Conservation (phyloP, 208 protist genomes). For the Acanthamoeba castellanii region DNA sequence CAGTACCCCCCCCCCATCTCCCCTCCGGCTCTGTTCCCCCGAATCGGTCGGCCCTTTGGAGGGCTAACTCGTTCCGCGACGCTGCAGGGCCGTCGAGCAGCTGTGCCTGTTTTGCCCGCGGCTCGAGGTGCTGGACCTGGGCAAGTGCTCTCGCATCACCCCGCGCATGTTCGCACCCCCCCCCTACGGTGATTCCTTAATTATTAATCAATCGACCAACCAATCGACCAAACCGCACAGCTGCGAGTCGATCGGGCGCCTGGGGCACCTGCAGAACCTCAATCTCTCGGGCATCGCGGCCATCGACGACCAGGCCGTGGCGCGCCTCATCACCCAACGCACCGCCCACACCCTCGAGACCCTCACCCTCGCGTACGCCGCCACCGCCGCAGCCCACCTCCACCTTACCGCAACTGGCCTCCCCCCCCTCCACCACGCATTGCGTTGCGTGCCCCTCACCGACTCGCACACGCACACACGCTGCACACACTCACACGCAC, state of each 20-base stretch:
- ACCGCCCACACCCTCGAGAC: slow-evolving; percentile 6
- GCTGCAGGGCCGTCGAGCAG: background rate
- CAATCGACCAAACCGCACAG: background rate
- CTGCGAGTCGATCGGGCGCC: slow-evolving; percentile 23
- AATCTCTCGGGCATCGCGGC: slow-evolving; percentile 31
- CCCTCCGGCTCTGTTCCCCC: background rate
- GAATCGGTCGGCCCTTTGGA: background rate
- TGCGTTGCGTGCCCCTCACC: too few relatives aligned
- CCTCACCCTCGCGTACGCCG: slow-evolving; percentile 6
- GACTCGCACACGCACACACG: background rate
- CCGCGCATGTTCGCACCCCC: background rate
- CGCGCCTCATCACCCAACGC: background rate
- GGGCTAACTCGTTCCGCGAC: background rate
- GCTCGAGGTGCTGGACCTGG: slow-evolving; percentile 28
- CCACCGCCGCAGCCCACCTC: background rate
- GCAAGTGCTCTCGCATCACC: background rate
- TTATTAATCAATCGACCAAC: too few relatives aligned
- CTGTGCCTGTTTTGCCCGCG: background rate
- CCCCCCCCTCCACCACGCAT: too few relatives aligned
- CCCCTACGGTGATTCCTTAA: too few relatives aligned
- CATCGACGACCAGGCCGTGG: slow-evolving; percentile 1
- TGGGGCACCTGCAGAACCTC: background rate
- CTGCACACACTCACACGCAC: background rate
- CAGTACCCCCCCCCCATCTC: background rate
- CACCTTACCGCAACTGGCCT: too few relatives aligned